Conservation (phyloP, 2,329 filamentous ascomycete species). For the Diaporthe sp. region DNA sequence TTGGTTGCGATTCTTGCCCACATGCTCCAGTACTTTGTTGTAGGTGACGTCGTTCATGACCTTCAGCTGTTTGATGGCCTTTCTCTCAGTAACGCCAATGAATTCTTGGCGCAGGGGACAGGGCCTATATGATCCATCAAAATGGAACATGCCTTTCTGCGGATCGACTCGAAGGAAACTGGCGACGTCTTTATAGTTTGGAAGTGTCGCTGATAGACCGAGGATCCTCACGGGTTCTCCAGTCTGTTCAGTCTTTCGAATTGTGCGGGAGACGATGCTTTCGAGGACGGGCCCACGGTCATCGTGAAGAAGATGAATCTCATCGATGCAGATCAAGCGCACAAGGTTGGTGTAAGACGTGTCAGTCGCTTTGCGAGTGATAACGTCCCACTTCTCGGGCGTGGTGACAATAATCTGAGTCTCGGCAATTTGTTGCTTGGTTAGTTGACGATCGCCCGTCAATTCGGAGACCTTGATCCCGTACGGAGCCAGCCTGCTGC, state of each 20-base stretch:
- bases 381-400: conserved; percentile 99
- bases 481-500: conserved; percentile 88
- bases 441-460: conserved; percentile 97
- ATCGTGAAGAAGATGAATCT: conserved; percentile 97
- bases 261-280: conserved; percentile 95
- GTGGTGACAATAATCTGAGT: conserved; percentile 99
- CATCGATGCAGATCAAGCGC: conserved; percentile 94
- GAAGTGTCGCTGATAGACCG: conserved; percentile 92
- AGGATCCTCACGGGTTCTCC: conserved; percentile 93
- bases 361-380: conserved; percentile 97
- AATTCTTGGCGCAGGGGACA: conserved; percentile 97
- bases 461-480: conserved; percentile 95
- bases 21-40: conserved; percentile 96
- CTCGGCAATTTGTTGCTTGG: conserved; percentile 97
- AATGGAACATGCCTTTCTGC: conserved; percentile 91
- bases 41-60: conserved; percentile 99
- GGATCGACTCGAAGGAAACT: conserved; percentile 93
- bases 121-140: conserved; percentile 92
- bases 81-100: conserved; percentile 96
- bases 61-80: conserved; percentile 98
- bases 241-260: conserved; percentile 92
- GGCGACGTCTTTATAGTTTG: conserved; percentile 96
- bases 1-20: conserved; percentile 92
- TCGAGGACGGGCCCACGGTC: conserved; percentile 97
- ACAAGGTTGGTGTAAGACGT: conserved; percentile 98